Evolutionary conservation across 768 basidiomycete genomes (phyloP), one percentile per base, ranked within the genome.

Genomic region (Leccinum uliginosum): DNA sequence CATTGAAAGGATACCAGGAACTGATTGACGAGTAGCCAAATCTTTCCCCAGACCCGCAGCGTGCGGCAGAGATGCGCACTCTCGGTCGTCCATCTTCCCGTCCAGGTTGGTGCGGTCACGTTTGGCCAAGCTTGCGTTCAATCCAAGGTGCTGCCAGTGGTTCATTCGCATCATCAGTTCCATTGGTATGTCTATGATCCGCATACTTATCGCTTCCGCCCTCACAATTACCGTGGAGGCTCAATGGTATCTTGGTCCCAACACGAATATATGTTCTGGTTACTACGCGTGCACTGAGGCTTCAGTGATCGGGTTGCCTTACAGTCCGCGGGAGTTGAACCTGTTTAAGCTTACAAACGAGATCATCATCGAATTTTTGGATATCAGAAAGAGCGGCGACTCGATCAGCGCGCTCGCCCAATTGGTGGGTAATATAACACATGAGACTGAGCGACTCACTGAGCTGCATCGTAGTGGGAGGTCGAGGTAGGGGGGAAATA

Each of bases 391-490:
- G 56, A 32, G 35, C 19, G 46, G 40, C 30, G 53, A 48, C 35
- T 56, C 50, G 2, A 48, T 50, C 14, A n/a, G 2, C 40, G 23
- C 30, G 6, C 23, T 62, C 11, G 50, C 38, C 12, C 50, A 54
- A 24, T 19, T 56, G 1, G 59, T 61, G 46, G n/a, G 51, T 56
- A 17, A 29, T 2, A n/a, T 10, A 29, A 35, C 27, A 21, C 19
- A n/a, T n/a, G 19, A 48, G n/a, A 30, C 4, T 6, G 40, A 5
- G 32, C 4, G 4, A 9, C 27, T 49, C 23, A 15, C 50, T 51
- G 53, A 67, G n/a, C 12, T 23, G 27, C 1, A 50, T 51, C 8
- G 11, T 23, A 67, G 67, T 66, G 60, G 63, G 59, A 60, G n/a
- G 49, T 59, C 11, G 48, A 60, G 26, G 2, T 32, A n/a, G 60